These are phyloP conservation scores for Cymbopogon flexuosus DNA, from an alignment of 202 grass and related monocot species.

Conservation along the genomic window DNA sequence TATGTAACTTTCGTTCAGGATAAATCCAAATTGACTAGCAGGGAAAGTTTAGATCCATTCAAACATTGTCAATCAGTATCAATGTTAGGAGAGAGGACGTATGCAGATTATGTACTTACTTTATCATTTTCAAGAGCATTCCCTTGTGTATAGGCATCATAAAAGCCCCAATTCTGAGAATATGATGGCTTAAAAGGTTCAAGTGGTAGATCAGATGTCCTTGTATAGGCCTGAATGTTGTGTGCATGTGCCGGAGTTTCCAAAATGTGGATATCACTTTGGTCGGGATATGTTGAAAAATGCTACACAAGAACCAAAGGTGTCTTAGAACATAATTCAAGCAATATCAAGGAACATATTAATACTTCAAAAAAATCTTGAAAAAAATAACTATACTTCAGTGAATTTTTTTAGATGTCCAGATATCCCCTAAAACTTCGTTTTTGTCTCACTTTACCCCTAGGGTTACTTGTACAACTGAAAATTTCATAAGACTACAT, in stretches of 20 bases:
- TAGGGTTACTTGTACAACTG: neutral
- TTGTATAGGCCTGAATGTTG: constrained; percentile 9
- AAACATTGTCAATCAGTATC: too few relatives aligned
- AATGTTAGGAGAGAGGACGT: too few relatives aligned
- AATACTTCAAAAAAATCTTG: constrained; percentile 2
- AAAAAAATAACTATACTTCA: neutral
- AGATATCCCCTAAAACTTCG: neutral
- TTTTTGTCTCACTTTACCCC: neutral
- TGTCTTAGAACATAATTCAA: neutral
- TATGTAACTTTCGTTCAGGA: too few relatives aligned
- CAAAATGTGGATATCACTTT: constrained; percentile 9
- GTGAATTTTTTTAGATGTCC: neutral
- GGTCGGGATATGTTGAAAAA: constrained; percentile 26
- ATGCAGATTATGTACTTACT: constrained; percentile 25
- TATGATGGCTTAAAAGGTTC: constrained; percentile 49
- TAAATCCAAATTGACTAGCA: too few relatives aligned
- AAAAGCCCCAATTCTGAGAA: constrained; percentile 42
- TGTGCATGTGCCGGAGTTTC: constrained; percentile 17
- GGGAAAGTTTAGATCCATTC: too few relatives aligned
- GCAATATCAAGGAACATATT: neutral
- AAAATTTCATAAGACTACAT: neutral
- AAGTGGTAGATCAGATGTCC: constrained; percentile 28
- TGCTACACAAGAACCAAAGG: neutral
- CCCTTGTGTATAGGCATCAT: constrained; percentile 29
- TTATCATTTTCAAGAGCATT: neutral